Evolutionary conservation across 176 grass and related monocot genomes (phyloP), one percentile per base, ranked within the genome.

Genomic region (Pontederia paniculata): DNA sequence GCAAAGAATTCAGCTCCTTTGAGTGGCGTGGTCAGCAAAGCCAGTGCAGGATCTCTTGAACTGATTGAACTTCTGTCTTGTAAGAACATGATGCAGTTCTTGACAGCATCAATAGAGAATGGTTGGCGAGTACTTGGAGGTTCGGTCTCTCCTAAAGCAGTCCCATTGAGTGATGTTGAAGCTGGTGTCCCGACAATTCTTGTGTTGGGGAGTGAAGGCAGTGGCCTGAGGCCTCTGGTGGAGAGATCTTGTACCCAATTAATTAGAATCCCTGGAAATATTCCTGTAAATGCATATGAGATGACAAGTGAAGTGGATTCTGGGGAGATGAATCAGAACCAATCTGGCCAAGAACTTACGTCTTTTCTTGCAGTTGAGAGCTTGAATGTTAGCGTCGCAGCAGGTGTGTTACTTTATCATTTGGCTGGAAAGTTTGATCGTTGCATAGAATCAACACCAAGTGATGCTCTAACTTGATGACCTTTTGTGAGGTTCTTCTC

Each of bases 51-150:
- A 16, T 90, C 93, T 1, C 83, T 97, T 63, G 93, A 97, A 76
- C 57, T 97, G 77, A 88, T 88, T 3, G 93, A 97, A 60, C 68
- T 97, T 55, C 66, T 84, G 50, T 91, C 93, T 42, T 97, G 93
- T 48, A 81, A 80, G 73, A 97, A 97, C 72, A 88, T 91, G 93
- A 98, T 98, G 93, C 93, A 88, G 65, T 98, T 98, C 66, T 70
- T 98, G 69, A 81, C 86, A 81, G 81, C 70, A 44, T 98, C 86
- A 31, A 74, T 77, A 67, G 80, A 91, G 67, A 98, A 98, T 58
- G 93, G 93, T 21, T 98, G 86, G 86, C 55, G 77, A 53, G 93
- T 98, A 70, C 77, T 98, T 69, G 93, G 93, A 52, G 93, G 77
- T 53, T 91, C 86, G 10, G 73, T 91, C 66, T 76, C 86, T 70